Base-by-base conservation (phyloP, 495 filamentous ascomycete species). In the Xylaria palmicola region DNA sequence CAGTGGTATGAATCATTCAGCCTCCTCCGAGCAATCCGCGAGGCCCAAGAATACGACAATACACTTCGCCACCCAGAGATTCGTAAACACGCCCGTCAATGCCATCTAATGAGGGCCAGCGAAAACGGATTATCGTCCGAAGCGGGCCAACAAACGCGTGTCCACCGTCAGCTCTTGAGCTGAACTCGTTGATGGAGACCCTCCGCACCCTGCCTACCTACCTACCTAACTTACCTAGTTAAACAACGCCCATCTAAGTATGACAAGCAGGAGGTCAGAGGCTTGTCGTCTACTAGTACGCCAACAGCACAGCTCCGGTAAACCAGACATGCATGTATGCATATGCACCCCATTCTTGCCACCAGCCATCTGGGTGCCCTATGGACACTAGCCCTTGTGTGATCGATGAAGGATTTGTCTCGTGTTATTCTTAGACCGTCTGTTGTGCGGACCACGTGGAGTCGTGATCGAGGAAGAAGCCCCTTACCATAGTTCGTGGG, bases 391-490 rank as follows among this genome's bases (percentile, higher is more conserved):
- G 30, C 4, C 29, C 57, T 52, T 36, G 57, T 48, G 47, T 43
- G 47, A 44, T 60, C 49, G 17, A 34, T 44, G n/a, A 60, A 49
- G 43, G 47, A 60, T 52, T 45, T 37, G 57, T 59, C 45, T 41
- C 56, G 19, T 34, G 36, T 52, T 60, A 52, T 60, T 52, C 34
- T 60, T 60, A 52, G 57, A 51, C 34, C 0, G 51, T 50, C 47
- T 6, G 15, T 49, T 17, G 39, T 40, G 39, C 39, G 40, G 43
- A 48, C 57, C 57, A 60, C 57, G 57, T 60, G 57, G 47, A 44
- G n/a, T n/a, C n/a, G n/a, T n/a, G n/a, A n/a, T n/a, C 32, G 47
- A 36, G 44, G 24, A 29, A 52, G 19, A 20, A 34, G 37, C 17
- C 36, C 36, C 32, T n/a, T 50, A 20, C 30, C 44, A 27, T 24